These are phyloP conservation scores for Capsella rubella DNA, from an alignment of 441 rosid species.

Conservation along the genomic window DNA sequence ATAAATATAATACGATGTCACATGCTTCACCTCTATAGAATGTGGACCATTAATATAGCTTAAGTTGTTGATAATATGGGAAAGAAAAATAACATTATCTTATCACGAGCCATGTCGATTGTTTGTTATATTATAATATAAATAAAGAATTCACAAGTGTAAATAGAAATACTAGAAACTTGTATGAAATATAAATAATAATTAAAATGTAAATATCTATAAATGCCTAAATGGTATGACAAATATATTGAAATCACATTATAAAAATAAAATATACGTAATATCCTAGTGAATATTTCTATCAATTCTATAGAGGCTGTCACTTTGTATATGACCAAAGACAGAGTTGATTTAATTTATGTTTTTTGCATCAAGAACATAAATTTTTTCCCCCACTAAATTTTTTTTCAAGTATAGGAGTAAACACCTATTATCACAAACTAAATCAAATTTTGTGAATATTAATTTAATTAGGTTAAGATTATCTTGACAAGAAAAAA, in stretches of 20 bases:
- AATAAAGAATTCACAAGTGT: slow-evolving; percentile 9
- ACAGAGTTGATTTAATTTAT: too few species aligned
- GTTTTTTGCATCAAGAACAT: too few species aligned
- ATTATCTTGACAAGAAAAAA: neutral
- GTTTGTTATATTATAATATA: neutral
- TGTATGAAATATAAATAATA: neutral
- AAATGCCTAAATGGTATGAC: too few species aligned
- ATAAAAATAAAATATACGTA: slow-evolving; percentile 5
- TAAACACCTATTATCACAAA: neutral
- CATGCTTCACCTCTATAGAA: slow-evolving; percentile 47
- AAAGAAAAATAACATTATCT: slow-evolving; percentile 37
- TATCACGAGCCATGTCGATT: slow-evolving; percentile 43
- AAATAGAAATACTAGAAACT: neutral
- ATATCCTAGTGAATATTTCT: rapidly evolving
- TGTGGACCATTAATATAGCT: slow-evolving; percentile 49
- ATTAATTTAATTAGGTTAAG: neutral
- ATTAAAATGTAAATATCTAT: neutral
- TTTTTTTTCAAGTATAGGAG: neutral
- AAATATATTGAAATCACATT: neutral
- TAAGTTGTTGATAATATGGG: slow-evolving; percentile 25
- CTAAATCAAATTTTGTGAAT: neutral
- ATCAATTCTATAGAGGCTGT: too few species aligned
- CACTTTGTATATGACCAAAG: neutral
- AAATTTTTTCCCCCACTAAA: neutral
- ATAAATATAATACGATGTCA: slow-evolving; percentile 35